Evolutionary conservation across 164 flowering plant genomes (phyloP), one percentile per base, ranked within the genome.

Genomic region (Dillenia turbinata): DNA sequence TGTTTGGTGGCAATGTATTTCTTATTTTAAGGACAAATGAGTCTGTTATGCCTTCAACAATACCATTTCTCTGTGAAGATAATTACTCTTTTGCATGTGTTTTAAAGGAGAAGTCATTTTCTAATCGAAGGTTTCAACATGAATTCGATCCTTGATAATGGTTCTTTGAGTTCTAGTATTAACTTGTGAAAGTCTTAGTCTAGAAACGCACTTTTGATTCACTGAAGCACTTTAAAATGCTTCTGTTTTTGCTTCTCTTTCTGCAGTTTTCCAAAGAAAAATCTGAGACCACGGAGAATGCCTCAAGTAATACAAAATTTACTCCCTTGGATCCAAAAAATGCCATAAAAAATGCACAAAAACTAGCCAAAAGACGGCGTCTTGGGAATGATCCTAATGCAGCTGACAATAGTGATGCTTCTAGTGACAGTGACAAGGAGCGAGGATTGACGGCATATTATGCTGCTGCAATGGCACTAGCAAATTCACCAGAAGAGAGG

Each of bases 361-460:
- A 81, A 81, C 84, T 83, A 66, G 67, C 66, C 52, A 94, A 91
- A 81, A 89, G 82, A 73, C 96, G 75, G 72, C 84, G 96, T 15
- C 52, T 88, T 66, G 66, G 75, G 66, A 82, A 81, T 68, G 73
- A 63, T 63, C 57, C 52, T n/a, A 74, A 15, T 67, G 78, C 69
- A 68, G 69, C 77, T 73, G 83, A 78, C 59, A 81, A 66, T 75
- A 86, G 78, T 70, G 89, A 82, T 77, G 81, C 83, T 61, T 94
- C 96, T 47, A 89, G 96, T 78, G 96, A 86, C 65, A 89, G 99
- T 78, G 99, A 94, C 56, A 84, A 80, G 79, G 99, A 94, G 55
- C 86, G 80, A 58, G 78, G 78, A 70, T 77, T 89, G 62, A 74
- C 96, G 12, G 80, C 86, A 54, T 88, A 86, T 69, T 85, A 81